Evolutionary conservation across 2,329 filamentous ascomycete species (phyloP).

Genomic region (Epichloe bromicola): DNA sequence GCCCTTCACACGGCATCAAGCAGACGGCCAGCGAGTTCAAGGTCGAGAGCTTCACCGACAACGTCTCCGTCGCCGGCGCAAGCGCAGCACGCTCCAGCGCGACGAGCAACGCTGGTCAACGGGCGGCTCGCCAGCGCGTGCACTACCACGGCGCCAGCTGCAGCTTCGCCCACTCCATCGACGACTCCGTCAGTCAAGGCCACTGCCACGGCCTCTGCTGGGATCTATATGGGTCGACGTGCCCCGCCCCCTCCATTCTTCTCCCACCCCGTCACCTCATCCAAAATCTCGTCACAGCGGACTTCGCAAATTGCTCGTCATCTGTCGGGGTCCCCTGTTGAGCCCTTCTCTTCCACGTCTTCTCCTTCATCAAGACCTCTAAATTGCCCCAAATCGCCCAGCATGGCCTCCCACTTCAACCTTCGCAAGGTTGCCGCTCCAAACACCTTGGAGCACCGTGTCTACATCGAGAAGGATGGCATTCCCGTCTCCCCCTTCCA

Average conservation of each 20-base stretch:
- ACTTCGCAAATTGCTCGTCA: conserved; percentile 44
- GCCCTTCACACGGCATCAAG: neutral
- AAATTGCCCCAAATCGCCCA: conserved; percentile 11
- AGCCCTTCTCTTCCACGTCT: conserved; percentile 8
- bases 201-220: neutral
- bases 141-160: neutral
- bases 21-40: neutral
- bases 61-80: neutral
- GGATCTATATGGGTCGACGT: conserved; percentile 14
- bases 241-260: conserved; percentile 27
- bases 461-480: conserved; percentile 98
- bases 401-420: conserved; percentile 54
- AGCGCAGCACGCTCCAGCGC: neutral
- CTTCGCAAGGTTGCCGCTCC: conserved; percentile 78
- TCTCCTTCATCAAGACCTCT: conserved; percentile 10
- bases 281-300: conserved; percentile 35
- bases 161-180: neutral
- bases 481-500: conserved; percentile 93
- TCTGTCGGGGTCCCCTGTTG: conserved; percentile 22
- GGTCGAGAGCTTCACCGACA: neutral
- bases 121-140: neutral
- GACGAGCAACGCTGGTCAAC: neutral
- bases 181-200: neutral
- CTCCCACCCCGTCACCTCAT: conserved; percentile 14
- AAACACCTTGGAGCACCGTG: conserved; percentile 91